Percentiles rank a stretch among this genome's conserved stretches.
phyloP scores from a whole-genome alignment of 2,329 filamentous ascomycete species.

The Atkinsonella texensis region DNA sequence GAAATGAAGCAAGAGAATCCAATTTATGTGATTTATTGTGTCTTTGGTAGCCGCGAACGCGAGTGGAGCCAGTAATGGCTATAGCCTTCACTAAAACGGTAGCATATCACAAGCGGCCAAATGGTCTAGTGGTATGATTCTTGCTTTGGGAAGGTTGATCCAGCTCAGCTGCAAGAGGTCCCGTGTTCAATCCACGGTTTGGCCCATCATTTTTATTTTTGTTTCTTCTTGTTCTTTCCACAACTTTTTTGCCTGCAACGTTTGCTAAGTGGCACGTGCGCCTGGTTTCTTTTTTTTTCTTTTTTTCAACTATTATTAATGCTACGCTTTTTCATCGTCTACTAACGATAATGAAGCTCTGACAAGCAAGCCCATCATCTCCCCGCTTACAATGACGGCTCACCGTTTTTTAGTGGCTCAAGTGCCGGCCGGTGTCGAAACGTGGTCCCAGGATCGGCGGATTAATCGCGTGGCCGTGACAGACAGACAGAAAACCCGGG shows the following conservation, averaged over 20 bases:
- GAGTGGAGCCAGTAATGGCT: neutral
- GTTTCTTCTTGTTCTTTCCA: neutral
- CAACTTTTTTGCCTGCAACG: neutral
- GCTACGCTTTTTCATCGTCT: too few species aligned
- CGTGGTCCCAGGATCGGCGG: neutral
- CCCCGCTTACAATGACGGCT: neutral
- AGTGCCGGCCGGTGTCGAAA: neutral
- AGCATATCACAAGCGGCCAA: conserved; percentile 6
- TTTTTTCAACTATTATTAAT: too few species aligned
- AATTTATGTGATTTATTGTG: too few species aligned
- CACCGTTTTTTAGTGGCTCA: neutral
- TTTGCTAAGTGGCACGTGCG: too few species aligned
- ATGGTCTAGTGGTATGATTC: conserved; percentile 25
- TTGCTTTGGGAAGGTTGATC: conserved; percentile 16
- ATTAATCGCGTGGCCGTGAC: neutral
- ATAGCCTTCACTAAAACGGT: rapidly evolving
- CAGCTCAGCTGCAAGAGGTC: conserved; percentile 19
- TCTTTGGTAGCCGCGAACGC: neutral
- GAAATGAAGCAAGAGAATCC: too few species aligned
- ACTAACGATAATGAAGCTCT: neutral
- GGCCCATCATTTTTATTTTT: conserved; percentile 10
- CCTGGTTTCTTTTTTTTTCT: conserved; percentile 1
- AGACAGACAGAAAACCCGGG: too few species aligned
- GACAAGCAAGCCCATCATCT: neutral
- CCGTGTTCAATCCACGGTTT: conserved; percentile 22